Percentiles rank a stretch among this genome's conserved stretches.
These are phyloP conservation scores for Symbiodinium pilosum DNA, from an alignment of 73 alveolate species.

Conservation along the genomic window DNA sequence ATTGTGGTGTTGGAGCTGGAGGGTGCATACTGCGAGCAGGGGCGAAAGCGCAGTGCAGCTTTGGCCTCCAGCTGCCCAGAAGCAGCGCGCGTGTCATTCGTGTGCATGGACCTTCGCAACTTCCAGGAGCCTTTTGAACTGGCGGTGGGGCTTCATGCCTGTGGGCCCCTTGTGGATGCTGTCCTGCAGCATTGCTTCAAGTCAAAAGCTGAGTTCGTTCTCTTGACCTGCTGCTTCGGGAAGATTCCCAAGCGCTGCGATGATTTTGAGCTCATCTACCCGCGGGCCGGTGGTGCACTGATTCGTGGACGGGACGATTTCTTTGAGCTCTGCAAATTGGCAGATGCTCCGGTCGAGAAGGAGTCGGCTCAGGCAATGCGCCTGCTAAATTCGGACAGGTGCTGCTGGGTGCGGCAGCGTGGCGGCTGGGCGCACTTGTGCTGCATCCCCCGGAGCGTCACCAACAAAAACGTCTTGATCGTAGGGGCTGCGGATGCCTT, in stretches of 20 bases:
- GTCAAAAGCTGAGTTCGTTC: background rate
- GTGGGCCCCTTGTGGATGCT: background rate
- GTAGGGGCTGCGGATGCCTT: background rate
- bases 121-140: background rate
- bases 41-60: conserved; percentile 1
- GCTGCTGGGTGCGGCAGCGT: conserved; percentile 21
- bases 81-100: background rate
- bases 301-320: background rate
- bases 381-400: background rate
- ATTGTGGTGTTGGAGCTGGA: conserved; percentile 12
- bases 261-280: conserved; percentile 6
- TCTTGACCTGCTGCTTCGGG: conserved; percentile 20
- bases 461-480: conserved; percentile 2
- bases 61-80: background rate
- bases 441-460: conserved; percentile 14
- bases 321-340: background rate
- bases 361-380: conserved; percentile 29
- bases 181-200: background rate
- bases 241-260: conserved; percentile 18
- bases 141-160: background rate
- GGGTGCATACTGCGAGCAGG: background rate
- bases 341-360: background rate
- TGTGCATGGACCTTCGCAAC: background rate
- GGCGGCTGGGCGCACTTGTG: conserved; percentile 3
- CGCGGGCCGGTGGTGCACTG: background rate